A percentile compares a stretch with the other conserved stretches of the same genome.
Evolutionary conservation across 2,329 filamentous ascomycete genomes (phyloP).

Genomic region (Fusarium oligoseptatum): DNA sequence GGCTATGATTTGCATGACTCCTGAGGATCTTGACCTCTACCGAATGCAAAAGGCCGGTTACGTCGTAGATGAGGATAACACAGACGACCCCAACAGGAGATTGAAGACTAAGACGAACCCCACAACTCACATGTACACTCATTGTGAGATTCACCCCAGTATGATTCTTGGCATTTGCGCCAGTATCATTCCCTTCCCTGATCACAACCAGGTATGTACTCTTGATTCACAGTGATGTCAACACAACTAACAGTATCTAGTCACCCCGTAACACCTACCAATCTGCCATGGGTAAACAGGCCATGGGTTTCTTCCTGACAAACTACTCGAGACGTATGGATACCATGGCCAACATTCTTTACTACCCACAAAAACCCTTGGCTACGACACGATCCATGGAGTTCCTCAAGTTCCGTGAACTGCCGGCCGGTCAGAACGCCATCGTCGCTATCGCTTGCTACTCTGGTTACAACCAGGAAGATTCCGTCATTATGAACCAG

Average conservation of each 20-base stretch:
- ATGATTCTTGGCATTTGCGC: slow-evolving; percentile 99
- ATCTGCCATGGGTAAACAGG: slow-evolving; percentile 99
- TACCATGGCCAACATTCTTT: slow-evolving; percentile 99
- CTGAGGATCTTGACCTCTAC: slow-evolving; percentile 89
- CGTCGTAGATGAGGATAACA: slow-evolving; percentile 70
- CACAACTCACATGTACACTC: slow-evolving; percentile 92
- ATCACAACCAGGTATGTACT: slow-evolving; percentile 86
- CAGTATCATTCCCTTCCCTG: slow-evolving; percentile 99
- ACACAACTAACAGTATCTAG: slow-evolving; percentile 56
- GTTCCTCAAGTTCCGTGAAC: slow-evolving; percentile 96
- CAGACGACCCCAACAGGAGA: slow-evolving; percentile 81
- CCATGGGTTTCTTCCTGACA: slow-evolving; percentile 98
- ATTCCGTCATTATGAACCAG: slow-evolving; percentile 99
- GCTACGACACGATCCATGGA: slow-evolving; percentile 98
- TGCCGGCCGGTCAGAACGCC: slow-evolving; percentile 96
- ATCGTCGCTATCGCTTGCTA: slow-evolving; percentile 98
- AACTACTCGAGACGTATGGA: slow-evolving; percentile 99
- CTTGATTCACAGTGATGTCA: not conserved
- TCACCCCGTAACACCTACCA: slow-evolving; percentile 99
- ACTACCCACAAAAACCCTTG: slow-evolving; percentile 97
- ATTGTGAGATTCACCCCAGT: slow-evolving; percentile 98
- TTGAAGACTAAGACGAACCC: slow-evolving; percentile 91
- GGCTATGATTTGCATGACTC: slow-evolving; percentile 99
- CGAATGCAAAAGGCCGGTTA: slow-evolving; percentile 77
- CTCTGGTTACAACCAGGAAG: slow-evolving; percentile 99